Evolutionary conservation across 768 basidiomycete genomes (phyloP).

Genomic region (Rhodocollybia butyracea): DNA sequence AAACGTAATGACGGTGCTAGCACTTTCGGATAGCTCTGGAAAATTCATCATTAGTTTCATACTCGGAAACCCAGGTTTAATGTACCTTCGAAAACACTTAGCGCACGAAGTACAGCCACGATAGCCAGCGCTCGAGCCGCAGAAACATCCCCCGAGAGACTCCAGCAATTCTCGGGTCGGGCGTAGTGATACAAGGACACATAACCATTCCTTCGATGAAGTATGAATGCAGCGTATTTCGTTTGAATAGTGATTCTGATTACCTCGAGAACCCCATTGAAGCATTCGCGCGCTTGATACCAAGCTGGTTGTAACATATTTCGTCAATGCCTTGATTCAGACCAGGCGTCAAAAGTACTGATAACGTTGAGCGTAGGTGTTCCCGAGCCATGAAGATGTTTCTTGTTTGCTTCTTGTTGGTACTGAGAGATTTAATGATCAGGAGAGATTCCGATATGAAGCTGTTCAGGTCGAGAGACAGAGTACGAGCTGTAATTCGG

Average conservation of each 20-base stretch:
- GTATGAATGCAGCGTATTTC: neutral
- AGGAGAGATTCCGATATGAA: conserved; percentile 47
- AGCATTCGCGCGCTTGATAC: conserved; percentile 34
- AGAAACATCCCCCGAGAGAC: conserved; percentile 66
- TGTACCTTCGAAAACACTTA: conserved; percentile 74
- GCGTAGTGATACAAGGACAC: conserved; percentile 39
- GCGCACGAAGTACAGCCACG: conserved; percentile 60
- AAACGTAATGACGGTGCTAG: conserved; percentile 74
- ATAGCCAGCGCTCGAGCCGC: conserved; percentile 70
- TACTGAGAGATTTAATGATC: conserved; percentile 50
- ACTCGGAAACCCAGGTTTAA: neutral
- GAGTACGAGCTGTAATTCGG: conserved; percentile 40
- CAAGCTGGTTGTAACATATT: conserved; percentile 59
- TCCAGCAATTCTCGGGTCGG: conserved; percentile 54
- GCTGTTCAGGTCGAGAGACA: conserved; percentile 48
- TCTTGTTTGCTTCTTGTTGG: conserved; percentile 37
- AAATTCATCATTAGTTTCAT: neutral
- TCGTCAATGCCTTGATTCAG: conserved; percentile 68
- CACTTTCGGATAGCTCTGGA: conserved; percentile 64
- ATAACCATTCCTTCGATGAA: conserved; percentile 30
- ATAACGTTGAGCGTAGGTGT: conserved; percentile 58
- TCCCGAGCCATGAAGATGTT: conserved; percentile 45
- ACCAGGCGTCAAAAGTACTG: conserved; percentile 64
- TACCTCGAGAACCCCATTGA: conserved; percentile 52
- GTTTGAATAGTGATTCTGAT: conserved; percentile 9